phyloP scores from a whole-genome alignment of 352 stramenopile species.

The Phytophthora sojae region DNA sequence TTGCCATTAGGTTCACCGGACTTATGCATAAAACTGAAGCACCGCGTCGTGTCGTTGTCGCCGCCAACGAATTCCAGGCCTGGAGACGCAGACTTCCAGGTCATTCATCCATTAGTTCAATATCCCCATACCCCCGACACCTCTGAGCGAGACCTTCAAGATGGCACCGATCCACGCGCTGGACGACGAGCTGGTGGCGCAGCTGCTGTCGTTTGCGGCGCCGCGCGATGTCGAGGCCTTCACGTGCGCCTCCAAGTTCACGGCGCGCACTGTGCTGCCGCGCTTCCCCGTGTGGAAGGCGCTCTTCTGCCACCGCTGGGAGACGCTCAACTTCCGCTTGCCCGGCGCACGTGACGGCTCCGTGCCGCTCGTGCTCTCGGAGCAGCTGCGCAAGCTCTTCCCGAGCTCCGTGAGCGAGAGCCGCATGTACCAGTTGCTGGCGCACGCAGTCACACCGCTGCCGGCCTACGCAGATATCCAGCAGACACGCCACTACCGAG shows the following conservation, averaged over 20 bases:
- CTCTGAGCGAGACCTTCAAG: neutral
- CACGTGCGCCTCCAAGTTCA: conserved; percentile 44
- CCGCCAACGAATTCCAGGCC: conserved; percentile 18
- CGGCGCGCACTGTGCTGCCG: conserved; percentile 31
- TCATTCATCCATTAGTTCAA: conserved; percentile 11
- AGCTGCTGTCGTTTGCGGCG: conserved; percentile 35
- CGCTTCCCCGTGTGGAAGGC: conserved; percentile 43
- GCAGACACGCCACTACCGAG: conserved; percentile 38
- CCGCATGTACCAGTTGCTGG: conserved; percentile 43
- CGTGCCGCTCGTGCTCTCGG: conserved; percentile 25
- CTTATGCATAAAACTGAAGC: conserved; percentile 20
- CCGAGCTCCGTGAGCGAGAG: conserved; percentile 30
- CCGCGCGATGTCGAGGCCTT: conserved; percentile 45
- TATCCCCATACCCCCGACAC: neutral
- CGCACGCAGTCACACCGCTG: conserved; percentile 38
- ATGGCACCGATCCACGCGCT: conserved; percentile 43
- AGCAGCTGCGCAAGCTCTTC: conserved; percentile 35
- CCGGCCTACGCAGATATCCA: conserved; percentile 45
- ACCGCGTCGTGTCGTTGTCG: conserved; percentile 16
- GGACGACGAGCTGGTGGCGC: conserved; percentile 42
- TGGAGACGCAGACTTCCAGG: conserved; percentile 8
- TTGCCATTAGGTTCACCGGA: conserved; percentile 15
- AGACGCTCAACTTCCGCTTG: conserved; percentile 44
- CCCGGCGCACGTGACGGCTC: conserved; percentile 16
- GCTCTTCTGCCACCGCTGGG: conserved; percentile 44